phyloP scores from a whole-genome alignment of 1,284 basidiomycete species.

The Sporisorium sorghi region DNA sequence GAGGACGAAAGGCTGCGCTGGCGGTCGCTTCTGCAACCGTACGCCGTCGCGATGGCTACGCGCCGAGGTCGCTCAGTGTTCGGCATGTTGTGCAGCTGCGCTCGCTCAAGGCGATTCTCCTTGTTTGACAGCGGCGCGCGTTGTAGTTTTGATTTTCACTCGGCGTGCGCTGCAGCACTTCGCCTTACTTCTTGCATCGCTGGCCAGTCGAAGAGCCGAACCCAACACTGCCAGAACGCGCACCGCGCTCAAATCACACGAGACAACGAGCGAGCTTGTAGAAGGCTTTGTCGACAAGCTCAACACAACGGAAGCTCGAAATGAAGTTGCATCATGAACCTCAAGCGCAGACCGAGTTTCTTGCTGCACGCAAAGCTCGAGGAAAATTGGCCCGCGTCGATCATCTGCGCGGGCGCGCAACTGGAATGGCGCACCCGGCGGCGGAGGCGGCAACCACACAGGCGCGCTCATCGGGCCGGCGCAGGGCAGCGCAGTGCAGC shows the following conservation, averaged over 20 bases:
- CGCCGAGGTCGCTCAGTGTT: not conserved
- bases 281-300: not conserved
- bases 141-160: not conserved
- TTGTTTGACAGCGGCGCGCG: not conserved
- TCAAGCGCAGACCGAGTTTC: not conserved
- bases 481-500: not conserved
- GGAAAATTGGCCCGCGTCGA: not conserved
- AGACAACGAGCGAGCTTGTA: not conserved
- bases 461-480: not conserved
- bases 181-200: slow-evolving; percentile 5
- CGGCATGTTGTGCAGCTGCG: slow-evolving; percentile 1
- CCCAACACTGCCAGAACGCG: not conserved
- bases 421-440: slow-evolving; percentile 1
- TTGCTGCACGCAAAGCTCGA: not conserved
- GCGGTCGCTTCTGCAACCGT: slow-evolving; percentile 5
- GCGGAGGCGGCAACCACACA: not conserved
- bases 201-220: not conserved
- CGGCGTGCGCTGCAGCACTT: not conserved
- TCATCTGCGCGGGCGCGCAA: not conserved
- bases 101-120: not conserved
- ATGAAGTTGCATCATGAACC: not conserved
- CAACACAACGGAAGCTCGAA: not conserved
- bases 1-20: not conserved
- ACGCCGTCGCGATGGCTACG: not conserved
- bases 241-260: not conserved